These are phyloP conservation scores for Globisporangium paddicum DNA, from an alignment of 352 stramenopile species.

Conservation along the genomic window DNA sequence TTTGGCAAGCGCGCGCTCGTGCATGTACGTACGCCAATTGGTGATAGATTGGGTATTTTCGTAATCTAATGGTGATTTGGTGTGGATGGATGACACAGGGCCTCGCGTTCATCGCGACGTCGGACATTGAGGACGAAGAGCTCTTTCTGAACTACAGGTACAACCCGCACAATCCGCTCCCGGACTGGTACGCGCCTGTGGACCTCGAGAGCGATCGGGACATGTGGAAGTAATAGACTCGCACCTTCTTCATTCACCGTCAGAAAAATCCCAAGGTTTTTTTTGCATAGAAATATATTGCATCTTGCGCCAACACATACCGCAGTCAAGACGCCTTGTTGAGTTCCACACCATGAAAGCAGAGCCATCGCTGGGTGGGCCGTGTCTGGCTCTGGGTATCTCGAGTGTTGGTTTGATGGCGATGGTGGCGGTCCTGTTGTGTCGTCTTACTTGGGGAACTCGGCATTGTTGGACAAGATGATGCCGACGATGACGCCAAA, in stretches of 20 bases:
- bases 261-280: background rate
- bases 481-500: constrained; percentile 99
- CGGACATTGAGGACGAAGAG: constrained; percentile 81
- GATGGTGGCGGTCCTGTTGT: too few relatives aligned
- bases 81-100: constrained; percentile 27
- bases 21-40: constrained; percentile 37
- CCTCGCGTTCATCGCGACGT: constrained; percentile 67
- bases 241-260: background rate
- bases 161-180: constrained; percentile 66
- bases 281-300: constrained; percentile 12
- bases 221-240: constrained; percentile 67
- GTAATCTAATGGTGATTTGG: too few relatives aligned
- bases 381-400: background rate
- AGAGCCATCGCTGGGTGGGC: background rate
- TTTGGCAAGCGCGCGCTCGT: constrained; percentile 82
- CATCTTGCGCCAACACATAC: background rate
- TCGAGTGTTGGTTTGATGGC: background rate
- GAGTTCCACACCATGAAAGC: background rate
- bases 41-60: background rate
- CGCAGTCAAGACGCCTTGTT: background rate
- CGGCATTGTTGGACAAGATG: constrained; percentile 97
- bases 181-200: constrained; percentile 82
- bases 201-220: constrained; percentile 71
- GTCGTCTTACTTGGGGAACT: constrained; percentile 81
- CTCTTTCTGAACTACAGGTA: constrained; percentile 84